Base-by-base conservation (phyloP, 305 asterid species). In the Monarda citriodora region DNA sequence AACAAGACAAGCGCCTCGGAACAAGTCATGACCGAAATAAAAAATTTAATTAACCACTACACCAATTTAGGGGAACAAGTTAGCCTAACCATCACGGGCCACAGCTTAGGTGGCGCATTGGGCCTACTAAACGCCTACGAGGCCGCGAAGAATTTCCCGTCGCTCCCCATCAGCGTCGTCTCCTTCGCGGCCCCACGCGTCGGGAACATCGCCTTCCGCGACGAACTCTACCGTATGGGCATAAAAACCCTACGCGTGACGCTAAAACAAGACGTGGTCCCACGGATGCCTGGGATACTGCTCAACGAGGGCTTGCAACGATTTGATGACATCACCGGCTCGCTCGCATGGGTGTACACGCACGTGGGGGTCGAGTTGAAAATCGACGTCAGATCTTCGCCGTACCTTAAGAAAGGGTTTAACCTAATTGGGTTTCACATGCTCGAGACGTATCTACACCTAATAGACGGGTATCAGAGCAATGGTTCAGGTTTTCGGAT, bases 131-230 rank as follows among this genome's bases (percentile, higher is more conserved):
- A 86, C 48, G 95, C 95, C 13, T 89, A 89, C 60, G 97, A 89
- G 66, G 82, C 93, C 5, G 88, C 91, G 11, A 62, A 75, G 18
- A 76, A 80, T 40, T 86, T 89, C 75, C 86, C 86, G 3, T 49
- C 55, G 32, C 77, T 86, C 0, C 79, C 84, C 0, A 68, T 80
- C 38, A 77, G 83, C 47, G 85, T 86, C 11, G 29, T 89, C 36
- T 89, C 97, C 0, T 86, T 86, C 55, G 91, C 86, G 2, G 67
- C 95, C n/a, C 97, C 97, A 0, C 77, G 95, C 31, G 97, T 89
- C 2, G 95, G 97, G 0, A 89, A 89, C 74, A 86, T 84, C 9
- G 93, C 95, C 0, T 86, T 89, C 18, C 80, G 93, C 7, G 95
- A 86, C 13, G 91, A 89, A 32, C 73, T 89, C 2, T 80, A 82